A percentile compares a stretch with the other conserved stretches of the same genome.
Evolutionary conservation across 192 early-diverging fungal species (phyloP).

Genomic region (Coemansia sp.): DNA sequence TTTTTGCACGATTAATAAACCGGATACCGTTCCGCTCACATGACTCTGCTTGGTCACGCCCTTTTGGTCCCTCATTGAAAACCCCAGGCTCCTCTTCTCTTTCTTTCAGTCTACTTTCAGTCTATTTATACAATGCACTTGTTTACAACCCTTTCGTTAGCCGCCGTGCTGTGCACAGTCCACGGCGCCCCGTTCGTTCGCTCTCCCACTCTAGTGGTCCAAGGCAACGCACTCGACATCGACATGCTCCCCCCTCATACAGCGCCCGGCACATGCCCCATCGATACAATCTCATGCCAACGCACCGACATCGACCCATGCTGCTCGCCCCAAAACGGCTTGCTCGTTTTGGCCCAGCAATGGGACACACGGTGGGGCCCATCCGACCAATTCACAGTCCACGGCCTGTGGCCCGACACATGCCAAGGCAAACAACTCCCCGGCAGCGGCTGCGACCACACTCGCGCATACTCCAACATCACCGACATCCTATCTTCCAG

Average conservation of each 20-base stretch:
- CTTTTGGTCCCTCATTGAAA: too few relatives aligned
- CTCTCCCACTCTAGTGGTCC: not conserved
- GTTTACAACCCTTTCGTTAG: not conserved
- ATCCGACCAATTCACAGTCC: slow-evolving; percentile 64
- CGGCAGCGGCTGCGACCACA: slow-evolving; percentile 62
- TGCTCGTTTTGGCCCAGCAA: slow-evolving; percentile 52
- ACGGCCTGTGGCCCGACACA: slow-evolving; percentile 81
- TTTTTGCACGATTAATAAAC: too few relatives aligned
- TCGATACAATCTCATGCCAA: slow-evolving; percentile 43
- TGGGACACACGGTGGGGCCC: slow-evolving; percentile 65
- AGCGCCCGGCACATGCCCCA: slow-evolving; percentile 33
- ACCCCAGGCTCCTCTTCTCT: too few relatives aligned
- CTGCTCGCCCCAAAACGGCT: slow-evolving; percentile 52
- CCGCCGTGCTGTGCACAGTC: not conserved
- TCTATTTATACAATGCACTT: not conserved
- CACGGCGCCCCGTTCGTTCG: not conserved
- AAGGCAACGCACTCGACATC: not conserved
- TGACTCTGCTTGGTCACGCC: too few relatives aligned
- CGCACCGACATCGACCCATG: slow-evolving; percentile 36
- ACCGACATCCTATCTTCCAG: slow-evolving; percentile 46
- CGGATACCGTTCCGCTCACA: too few relatives aligned
- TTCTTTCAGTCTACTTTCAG: not conserved
- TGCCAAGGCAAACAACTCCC: slow-evolving; percentile 56
- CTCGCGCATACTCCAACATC: slow-evolving; percentile 60
- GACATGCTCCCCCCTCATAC: not conserved